Conservation (phyloP, 2,329 filamentous ascomycete genomes). For the Hypoxylon sp. region DNA sequence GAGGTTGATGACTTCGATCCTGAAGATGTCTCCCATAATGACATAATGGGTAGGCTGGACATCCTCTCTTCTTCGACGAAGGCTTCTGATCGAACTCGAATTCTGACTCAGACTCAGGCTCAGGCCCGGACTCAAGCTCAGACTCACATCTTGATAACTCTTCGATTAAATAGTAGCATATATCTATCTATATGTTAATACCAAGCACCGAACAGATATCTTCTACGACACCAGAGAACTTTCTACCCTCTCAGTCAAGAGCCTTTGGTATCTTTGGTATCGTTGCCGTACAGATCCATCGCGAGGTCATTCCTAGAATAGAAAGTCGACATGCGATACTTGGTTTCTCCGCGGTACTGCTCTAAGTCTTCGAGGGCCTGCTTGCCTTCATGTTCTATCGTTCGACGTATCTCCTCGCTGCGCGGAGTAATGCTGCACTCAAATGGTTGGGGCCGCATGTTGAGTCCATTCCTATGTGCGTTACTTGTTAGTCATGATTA, state of each 20-base stretch:
- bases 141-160: neutral
- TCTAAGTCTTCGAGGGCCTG: conserved; percentile 64
- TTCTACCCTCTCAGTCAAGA: neutral
- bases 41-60: too few species aligned
- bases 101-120: too few species aligned
- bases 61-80: too few species aligned
- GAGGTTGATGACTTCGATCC: too few species aligned
- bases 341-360: conserved; percentile 66
- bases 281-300: conserved; percentile 49
- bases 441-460: conserved; percentile 69
- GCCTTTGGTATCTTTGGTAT: conserved; percentile 29
- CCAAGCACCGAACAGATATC: neutral
- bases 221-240: neutral
- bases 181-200: neutral
- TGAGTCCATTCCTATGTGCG: conserved; percentile 63
- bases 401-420: conserved; percentile 59
- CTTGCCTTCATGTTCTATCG: conserved; percentile 64
- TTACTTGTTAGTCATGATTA: neutral
- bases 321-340: conserved; percentile 67
- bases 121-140: too few species aligned
- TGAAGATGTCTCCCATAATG: too few species aligned
- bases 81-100: too few species aligned
- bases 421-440: conserved; percentile 65
- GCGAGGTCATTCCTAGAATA: conserved; percentile 55
- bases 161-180: neutral